Base-by-base conservation (phyloP, 345 rosid genomes). In the Aquilaria sinensis region DNA sequence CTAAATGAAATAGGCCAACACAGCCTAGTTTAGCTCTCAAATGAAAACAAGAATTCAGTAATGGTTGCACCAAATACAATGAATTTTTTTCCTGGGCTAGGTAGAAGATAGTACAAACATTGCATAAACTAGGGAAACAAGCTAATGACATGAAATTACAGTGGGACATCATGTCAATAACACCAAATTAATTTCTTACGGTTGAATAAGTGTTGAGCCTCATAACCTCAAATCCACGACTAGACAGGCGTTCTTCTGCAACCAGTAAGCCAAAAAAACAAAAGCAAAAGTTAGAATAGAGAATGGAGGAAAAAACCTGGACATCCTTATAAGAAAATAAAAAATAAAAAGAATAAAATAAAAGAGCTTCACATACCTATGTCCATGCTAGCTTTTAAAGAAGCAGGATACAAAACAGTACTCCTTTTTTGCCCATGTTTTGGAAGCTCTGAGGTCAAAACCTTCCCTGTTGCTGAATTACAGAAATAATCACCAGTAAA, bases 351-450 rank as follows among this genome's bases (percentile, higher is more conserved):
- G 23, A 55, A 55, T 31, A 5, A 12, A 55, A 55, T n/a, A 31
- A 55, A 29, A 54, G 48, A 60, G 49, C 30, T 49, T 37, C 43
- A 67, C 78, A 60, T 73, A 94, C 97, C 97, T 51, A 90, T 90
- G 57, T 94, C 99, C 66, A 68, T 82, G 80, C 97, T 72, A 74
- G 99, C 93, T 78, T 88, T 94, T 57, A 71, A 63, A 47, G 99
- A 94, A 71, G 99, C 95, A n/a, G 99, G 99, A 80, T 94, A 94
- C 74, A 94, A 81, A 68, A 94, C 97, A 29, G 80, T 85, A 65
- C 90, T 80, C 62, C 60, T 82, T 77, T 75, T 74, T 58, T 78
- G 74, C 37, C 77, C 84, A 52, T 64, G 75, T 65, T 65, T 80
- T 50, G 97, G 99, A 75, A 94, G 99, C 81, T 94, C 96, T 23